phyloP scores from a whole-genome alignment of 805 yeast genomes.

The Lachancea sp. region DNA sequence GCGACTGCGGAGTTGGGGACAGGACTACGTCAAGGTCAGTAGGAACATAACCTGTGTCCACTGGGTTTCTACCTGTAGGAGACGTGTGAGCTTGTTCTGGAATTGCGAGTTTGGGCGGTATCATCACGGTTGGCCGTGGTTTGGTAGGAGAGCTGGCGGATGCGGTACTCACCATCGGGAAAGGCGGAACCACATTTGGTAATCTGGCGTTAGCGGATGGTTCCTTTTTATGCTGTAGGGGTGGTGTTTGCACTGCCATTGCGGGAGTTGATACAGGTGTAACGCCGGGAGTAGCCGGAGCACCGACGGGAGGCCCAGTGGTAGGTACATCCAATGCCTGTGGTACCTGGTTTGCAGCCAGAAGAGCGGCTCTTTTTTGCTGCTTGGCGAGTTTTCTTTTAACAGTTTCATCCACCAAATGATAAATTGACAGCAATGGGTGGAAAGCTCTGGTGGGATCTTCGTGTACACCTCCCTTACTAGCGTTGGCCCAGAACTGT shows the following conservation, averaged over 20 bases:
- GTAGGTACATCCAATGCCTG: slow-evolving; percentile 6
- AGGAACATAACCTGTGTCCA: slow-evolving; percentile 14
- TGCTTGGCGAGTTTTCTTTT: slow-evolving; percentile 58
- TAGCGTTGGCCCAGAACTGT: slow-evolving; percentile 23
- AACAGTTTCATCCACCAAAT: slow-evolving; percentile 76
- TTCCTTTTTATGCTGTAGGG: slow-evolving; percentile 1
- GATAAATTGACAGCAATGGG: slow-evolving; percentile 83
- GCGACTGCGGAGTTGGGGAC: slow-evolving; percentile 30
- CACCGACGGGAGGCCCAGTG: not conserved
- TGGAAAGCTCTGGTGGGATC: slow-evolving; percentile 87
- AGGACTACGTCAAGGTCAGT: slow-evolving; percentile 24
- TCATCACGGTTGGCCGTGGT: slow-evolving; percentile 12
- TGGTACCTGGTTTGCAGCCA: slow-evolving; percentile 12
- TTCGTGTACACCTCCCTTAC: slow-evolving; percentile 20
- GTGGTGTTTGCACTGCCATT: slow-evolving; percentile 2
- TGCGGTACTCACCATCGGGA: not conserved
- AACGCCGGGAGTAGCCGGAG: not conserved
- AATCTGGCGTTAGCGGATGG: not conserved
- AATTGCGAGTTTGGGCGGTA: slow-evolving; percentile 38
- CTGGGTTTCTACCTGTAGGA: slow-evolving; percentile 34
- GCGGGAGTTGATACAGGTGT: slow-evolving; percentile 2
- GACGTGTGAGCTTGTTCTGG: slow-evolving; percentile 47
- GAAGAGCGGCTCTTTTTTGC: slow-evolving; percentile 23
- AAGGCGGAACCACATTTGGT: not conserved
- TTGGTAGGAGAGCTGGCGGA: slow-evolving; percentile 1